Conservation (phyloP, 176 grass and related monocot genomes). For the Carex scoparia region DNA sequence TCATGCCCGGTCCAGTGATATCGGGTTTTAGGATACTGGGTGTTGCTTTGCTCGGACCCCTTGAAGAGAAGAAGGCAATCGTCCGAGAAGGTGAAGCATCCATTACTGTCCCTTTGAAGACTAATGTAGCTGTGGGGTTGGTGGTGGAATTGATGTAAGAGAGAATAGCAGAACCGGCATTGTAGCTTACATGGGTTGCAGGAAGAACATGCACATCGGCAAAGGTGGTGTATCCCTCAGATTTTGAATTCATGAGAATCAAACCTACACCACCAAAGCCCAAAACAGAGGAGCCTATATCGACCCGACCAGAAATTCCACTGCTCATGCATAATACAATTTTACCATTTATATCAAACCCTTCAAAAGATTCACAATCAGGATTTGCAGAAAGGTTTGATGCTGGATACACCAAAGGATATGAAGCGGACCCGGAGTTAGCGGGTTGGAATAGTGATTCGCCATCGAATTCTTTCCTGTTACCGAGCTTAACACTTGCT, state of each 20-base stretch:
- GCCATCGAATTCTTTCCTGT: conserved; percentile 58
- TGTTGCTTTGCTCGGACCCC: conserved; percentile 54
- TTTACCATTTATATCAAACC: conserved; percentile 42
- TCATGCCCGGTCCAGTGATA: conserved; percentile 80
- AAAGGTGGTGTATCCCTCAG: conserved; percentile 53
- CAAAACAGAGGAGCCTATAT: conserved; percentile 40
- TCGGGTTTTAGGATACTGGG: conserved; percentile 76
- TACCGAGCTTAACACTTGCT: conserved; percentile 54
- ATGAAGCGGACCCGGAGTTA: conserved; percentile 24
- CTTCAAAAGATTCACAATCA: conserved; percentile 56
- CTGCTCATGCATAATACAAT: conserved; percentile 61
- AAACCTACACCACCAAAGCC: conserved; percentile 49
- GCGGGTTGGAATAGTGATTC: conserved; percentile 61
- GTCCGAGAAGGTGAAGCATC: conserved; percentile 46
- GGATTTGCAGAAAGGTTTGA: conserved; percentile 35
- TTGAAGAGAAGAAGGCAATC: conserved; percentile 69
- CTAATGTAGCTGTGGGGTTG: conserved; percentile 45
- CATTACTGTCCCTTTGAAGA: conserved; percentile 58
- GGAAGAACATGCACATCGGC: conserved; percentile 55
- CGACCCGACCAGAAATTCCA: conserved; percentile 36
- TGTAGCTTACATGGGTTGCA: conserved; percentile 48
- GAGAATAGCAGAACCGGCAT: conserved; percentile 37
- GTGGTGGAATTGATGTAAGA: conserved; percentile 51
- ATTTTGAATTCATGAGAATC: conserved; percentile 47
- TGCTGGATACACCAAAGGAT: conserved; percentile 53